A percentile compares a stretch with the other conserved stretches of the same genome.
These are phyloP conservation scores for Tympanopsis confertula DNA, from an alignment of 2,329 filamentous ascomycete species.

Conservation along the genomic window DNA sequence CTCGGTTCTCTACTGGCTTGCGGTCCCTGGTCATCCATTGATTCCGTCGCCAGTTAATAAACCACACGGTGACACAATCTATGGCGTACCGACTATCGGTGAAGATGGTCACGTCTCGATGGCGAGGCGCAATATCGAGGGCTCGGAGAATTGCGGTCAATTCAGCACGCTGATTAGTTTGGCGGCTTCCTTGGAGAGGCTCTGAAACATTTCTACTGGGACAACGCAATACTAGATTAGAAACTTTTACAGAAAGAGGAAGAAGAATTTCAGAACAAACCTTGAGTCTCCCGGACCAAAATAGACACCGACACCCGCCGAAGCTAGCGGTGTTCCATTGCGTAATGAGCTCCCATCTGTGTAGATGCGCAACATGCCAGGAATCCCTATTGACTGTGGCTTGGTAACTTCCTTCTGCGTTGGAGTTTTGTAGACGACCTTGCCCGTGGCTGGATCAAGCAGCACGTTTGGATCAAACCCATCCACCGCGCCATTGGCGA, in stretches of 20 bases:
- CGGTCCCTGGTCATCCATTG: conserved; percentile 49
- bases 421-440: conserved; percentile 1
- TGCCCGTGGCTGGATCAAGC: conserved; percentile 34
- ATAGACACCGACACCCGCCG: conserved; percentile 51
- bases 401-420: conserved; percentile 8
- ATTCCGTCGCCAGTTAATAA: conserved; percentile 46
- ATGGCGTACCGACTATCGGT: conserved; percentile 62
- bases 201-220: conserved; percentile 37
- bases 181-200: conserved; percentile 24
- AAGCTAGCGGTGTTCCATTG: conserved; percentile 41
- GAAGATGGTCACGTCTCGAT: conserved; percentile 49
- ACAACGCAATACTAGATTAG: conserved; percentile 7
- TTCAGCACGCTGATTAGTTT: conserved; percentile 66
- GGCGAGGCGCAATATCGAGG: conserved; percentile 51
- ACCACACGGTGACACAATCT: conserved; percentile 60
- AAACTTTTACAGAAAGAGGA: conserved; percentile 3
- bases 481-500: conserved; percentile 43
- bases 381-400: conserved; percentile 23
- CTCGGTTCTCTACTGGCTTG: conserved; percentile 57
- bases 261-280: conserved; percentile 21
- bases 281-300: conserved; percentile 46
- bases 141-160: conserved; percentile 60
- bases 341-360: conserved; percentile 51
- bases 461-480: conserved; percentile 47
- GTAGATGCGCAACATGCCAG: conserved; percentile 44